Conservation (phyloP, 106 monocot species). For the Triglochin maritima region DNA sequence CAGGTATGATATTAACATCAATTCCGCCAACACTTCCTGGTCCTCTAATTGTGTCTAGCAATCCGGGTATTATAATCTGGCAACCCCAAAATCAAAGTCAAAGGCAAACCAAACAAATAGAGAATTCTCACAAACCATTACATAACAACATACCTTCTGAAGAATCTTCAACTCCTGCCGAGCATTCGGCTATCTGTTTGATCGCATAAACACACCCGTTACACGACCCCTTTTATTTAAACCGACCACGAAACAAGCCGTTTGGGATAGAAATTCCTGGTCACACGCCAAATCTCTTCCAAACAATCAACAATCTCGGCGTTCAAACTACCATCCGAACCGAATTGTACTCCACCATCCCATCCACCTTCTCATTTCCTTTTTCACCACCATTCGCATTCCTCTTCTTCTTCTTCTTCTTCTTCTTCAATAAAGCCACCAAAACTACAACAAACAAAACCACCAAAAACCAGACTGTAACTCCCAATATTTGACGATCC, state of each 20-base stretch:
- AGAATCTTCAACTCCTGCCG: constrained; percentile 68
- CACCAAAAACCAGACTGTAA: constrained; percentile 33
- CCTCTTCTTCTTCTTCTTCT: too few relatives aligned
- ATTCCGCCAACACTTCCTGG: too few relatives aligned
- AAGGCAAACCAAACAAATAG: too few relatives aligned
- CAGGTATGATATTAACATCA: too few relatives aligned
- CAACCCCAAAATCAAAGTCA: too few relatives aligned
- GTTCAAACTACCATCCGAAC: constrained; percentile 15
- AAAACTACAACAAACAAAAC: constrained; percentile 6
- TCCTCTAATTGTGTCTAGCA: too few relatives aligned
- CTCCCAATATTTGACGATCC: constrained; percentile 26
- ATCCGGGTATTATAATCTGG: too few relatives aligned
- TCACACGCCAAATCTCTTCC: constrained; percentile 46
- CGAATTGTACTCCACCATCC: neutral
- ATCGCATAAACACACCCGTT: constrained; percentile 52
- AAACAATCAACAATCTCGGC: constrained; percentile 62
- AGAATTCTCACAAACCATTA: too few relatives aligned
- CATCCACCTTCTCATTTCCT: neutral
- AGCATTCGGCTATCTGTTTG: constrained; percentile 90
- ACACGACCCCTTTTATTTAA: constrained; percentile 41
- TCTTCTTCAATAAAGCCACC: constrained; percentile 5
- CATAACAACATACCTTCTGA: constrained; percentile 96
- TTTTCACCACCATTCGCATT: too few relatives aligned
- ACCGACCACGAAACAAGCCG: constrained; percentile 50
- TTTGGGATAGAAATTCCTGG: constrained; percentile 38